Evolutionary conservation across 1,284 basidiomycete species (phyloP), one percentile per base, ranked within the genome.

Genomic region (Bjerkandera adusta): DNA sequence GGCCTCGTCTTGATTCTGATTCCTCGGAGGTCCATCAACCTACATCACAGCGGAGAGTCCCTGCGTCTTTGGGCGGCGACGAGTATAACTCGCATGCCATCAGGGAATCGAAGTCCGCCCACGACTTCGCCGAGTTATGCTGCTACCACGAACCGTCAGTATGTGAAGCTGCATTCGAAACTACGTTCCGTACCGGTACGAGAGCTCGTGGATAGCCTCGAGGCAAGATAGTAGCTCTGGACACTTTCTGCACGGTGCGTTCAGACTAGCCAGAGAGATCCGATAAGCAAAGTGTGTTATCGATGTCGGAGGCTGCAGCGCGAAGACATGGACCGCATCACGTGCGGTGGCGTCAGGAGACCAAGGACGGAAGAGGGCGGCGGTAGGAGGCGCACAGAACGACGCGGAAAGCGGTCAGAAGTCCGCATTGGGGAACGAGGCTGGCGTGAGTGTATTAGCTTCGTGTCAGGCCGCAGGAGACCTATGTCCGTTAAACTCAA

Each of bases 231-330:
- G 18, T 38, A n/a, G 21, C 37, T 41, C 43, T 40, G 12, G 8
- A 33, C 35, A 33, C 29, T 39, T 50, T 42, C 33, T 25, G 24
- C 47, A 24, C 42, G 27, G 24, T 36, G 27, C 38, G 43, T 40
- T 24, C 45, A 37, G 51, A 49, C 50, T 51, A 50, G 45, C 25
- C 33, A 49, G 51, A 43, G 51, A 55, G 56, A 59, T 59, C 58
- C 55, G 58, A 59, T 59, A 58, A 54, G 48, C 50, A 55, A 55
- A 46, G 43, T 16, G 35, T 47, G 45, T 54, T 52, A 59, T 59
- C 58, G 56, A 59, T 58, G 43, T 18, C 42, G 24, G 22, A 18
- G 25, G 18, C 18, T 33, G 20, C 18, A n/a, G 36, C 13, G 35
- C 27, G 35, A 20, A 8, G 20, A 36, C 40, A 45, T 50, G 47